A percentile compares a stretch with the other conserved stretches of the same genome.
Conservation (phyloP, 1,284 basidiomycete species). For the Stereum hirsutum region DNA sequence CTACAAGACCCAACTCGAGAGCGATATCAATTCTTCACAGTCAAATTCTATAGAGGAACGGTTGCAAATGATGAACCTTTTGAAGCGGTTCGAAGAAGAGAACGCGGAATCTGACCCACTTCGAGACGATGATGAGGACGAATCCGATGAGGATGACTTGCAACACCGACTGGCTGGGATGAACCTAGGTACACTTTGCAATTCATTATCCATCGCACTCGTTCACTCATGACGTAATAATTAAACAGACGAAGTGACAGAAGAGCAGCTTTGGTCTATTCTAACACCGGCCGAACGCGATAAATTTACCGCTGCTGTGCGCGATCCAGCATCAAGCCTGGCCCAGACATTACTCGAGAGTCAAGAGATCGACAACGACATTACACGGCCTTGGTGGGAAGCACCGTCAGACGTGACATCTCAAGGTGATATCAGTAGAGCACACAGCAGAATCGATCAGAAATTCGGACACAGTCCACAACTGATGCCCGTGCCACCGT, state of each 20-base stretch:
- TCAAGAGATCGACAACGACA: constrained; percentile 38
- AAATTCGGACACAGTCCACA: constrained; percentile 31
- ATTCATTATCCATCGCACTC: not conserved
- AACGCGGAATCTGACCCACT: constrained; percentile 27
- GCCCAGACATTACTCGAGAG: constrained; percentile 51
- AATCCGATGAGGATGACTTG: constrained; percentile 36
- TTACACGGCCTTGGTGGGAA: constrained; percentile 62
- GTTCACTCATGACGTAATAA: constrained; percentile 2
- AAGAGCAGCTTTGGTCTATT: constrained; percentile 55
- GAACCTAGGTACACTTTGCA: constrained; percentile 46
- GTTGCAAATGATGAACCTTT: constrained; percentile 54
- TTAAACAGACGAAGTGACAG: constrained; percentile 37
- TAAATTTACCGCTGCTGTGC: constrained; percentile 47
- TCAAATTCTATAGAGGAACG: constrained; percentile 46
- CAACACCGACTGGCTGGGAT: constrained; percentile 42
- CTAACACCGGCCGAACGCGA: constrained; percentile 49
- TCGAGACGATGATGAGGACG: constrained; percentile 17
- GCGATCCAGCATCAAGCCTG: constrained; percentile 48
- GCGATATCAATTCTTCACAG: constrained; percentile 44
- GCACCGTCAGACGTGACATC: too few relatives aligned
- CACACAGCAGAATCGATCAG: too few relatives aligned
- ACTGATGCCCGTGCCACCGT: constrained; percentile 37
- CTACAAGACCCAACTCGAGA: constrained; percentile 62
- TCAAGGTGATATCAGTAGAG: too few relatives aligned
- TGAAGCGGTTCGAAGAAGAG: constrained; percentile 65